Conservation (phyloP, 192 early-diverging fungal genomes). For the Polychytrium aggregatum region DNA sequence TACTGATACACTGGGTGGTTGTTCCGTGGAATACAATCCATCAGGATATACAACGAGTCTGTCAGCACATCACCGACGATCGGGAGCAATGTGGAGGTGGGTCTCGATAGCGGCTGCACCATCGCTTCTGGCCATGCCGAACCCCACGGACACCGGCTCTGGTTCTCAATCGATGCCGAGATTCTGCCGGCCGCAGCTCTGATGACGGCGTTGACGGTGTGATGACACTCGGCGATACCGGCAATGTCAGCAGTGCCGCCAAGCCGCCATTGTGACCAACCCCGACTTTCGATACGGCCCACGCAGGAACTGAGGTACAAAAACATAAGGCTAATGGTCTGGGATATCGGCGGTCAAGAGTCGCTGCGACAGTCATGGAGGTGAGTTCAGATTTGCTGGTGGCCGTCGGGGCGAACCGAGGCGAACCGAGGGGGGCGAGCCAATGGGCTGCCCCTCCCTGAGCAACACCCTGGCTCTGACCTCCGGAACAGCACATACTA, state of each 20-base stretch:
- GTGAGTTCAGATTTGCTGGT: conserved; percentile 5
- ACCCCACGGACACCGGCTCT: neutral
- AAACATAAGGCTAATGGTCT: conserved; percentile 60
- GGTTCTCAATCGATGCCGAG: no score
- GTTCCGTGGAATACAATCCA: no score
- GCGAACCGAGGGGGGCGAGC: neutral
- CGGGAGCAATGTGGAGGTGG: conserved; percentile 55
- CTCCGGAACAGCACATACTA: conserved; percentile 52
- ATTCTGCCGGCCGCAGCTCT: no score
- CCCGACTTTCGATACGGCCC: no score
- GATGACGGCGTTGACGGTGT: no score
- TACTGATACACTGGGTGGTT: conserved; percentile 21
- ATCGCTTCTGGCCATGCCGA: neutral
- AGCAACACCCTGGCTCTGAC: no score
- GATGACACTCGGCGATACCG: no score
- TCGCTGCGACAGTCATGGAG: conserved; percentile 52
- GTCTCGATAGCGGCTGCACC: no score
- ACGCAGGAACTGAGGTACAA: conserved; percentile 49
- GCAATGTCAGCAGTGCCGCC: no score
- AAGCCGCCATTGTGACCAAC: no score
- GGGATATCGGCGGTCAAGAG: conserved; percentile 44
- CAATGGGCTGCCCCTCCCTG: neutral
- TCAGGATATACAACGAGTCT: conserved; percentile 49
- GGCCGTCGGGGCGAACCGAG: neutral
- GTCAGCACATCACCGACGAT: conserved; percentile 59